Evolutionary conservation across 2,329 filamentous ascomycete genomes (phyloP).

Genomic region (Cryoendolithus antarcticus): DNA sequence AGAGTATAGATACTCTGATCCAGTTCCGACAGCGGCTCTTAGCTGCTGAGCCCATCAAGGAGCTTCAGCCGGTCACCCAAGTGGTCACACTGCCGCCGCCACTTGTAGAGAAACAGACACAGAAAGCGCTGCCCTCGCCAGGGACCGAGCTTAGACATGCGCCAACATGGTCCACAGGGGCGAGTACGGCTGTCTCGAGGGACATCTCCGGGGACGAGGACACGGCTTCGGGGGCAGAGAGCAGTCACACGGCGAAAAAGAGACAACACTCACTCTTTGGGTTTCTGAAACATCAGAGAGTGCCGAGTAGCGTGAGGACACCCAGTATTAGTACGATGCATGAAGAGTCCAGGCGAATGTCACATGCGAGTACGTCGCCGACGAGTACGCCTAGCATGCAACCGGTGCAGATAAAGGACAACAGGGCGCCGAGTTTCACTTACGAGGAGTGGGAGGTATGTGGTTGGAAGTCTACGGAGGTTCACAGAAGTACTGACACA

Average conservation of each 20-base stretch:
- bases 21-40: conserved; percentile 19
- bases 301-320: too few species aligned
- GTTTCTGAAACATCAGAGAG: conserved; percentile 14
- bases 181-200: conserved; percentile 7
- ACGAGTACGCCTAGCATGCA: neutral
- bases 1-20: conserved; percentile 18
- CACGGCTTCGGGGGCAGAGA: conserved; percentile 14
- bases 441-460: conserved; percentile 14
- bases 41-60: conserved; percentile 6
- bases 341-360: neutral
- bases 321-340: too few species aligned
- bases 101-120: neutral
- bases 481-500: neutral
- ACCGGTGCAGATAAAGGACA: neutral
- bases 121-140: neutral
- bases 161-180: conserved; percentile 6
- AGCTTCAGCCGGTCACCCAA: conserved; percentile 2
- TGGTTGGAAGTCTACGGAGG: too few species aligned
- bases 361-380: neutral
- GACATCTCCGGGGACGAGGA: conserved; percentile 17
- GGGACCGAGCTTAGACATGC: conserved; percentile 1
- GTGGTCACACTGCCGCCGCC: neutral
- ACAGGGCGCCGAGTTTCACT: conserved; percentile 7
- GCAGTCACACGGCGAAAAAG: conserved; percentile 7
- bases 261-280: conserved; percentile 16